phyloP scores from a whole-genome alignment of 2,329 filamentous ascomycete species.

The Monosporascus ibericus region DNA sequence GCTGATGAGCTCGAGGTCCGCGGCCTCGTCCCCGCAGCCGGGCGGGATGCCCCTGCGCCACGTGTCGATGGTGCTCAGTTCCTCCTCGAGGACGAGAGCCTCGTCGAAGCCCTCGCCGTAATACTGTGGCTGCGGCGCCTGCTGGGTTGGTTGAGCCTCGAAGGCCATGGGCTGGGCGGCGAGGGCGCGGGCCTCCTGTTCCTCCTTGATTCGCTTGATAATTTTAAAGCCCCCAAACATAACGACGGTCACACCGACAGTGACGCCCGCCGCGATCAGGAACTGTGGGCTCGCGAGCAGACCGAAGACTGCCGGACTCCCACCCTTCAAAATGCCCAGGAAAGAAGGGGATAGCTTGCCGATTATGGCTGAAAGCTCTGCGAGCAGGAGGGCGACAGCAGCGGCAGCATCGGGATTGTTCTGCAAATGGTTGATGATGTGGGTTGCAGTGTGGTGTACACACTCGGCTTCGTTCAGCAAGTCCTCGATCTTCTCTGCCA shows the following conservation, averaged over 20 bases:
- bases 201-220: conserved; percentile 70
- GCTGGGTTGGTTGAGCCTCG: conserved; percentile 12
- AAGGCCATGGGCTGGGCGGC: conserved; percentile 25
- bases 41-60: conserved; percentile 53
- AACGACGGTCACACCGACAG: conserved; percentile 88
- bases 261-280: conserved; percentile 83
- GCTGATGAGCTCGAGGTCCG: conserved; percentile 52
- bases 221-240: conserved; percentile 97
- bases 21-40: conserved; percentile 39
- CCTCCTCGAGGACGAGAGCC: conserved; percentile 51
- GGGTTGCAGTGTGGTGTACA: conserved; percentile 73
- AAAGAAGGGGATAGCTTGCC: conserved; percentile 81
- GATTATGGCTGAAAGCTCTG: conserved; percentile 78
- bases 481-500: conserved; percentile 69
- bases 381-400: conserved; percentile 85
- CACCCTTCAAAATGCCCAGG: conserved; percentile 67
- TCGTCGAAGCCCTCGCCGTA: conserved; percentile 39
- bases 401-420: conserved; percentile 81
- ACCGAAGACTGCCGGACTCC: conserved; percentile 79
- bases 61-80: conserved; percentile 51
- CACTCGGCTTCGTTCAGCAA: conserved; percentile 85
- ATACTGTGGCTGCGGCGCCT: neutral
- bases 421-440: conserved; percentile 75
- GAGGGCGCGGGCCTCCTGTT: conserved; percentile 17
- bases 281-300: conserved; percentile 89